These are phyloP conservation scores for Tolypocladium pustulatum DNA, from an alignment of 2,329 filamentous ascomycete species.

Conservation along the genomic window DNA sequence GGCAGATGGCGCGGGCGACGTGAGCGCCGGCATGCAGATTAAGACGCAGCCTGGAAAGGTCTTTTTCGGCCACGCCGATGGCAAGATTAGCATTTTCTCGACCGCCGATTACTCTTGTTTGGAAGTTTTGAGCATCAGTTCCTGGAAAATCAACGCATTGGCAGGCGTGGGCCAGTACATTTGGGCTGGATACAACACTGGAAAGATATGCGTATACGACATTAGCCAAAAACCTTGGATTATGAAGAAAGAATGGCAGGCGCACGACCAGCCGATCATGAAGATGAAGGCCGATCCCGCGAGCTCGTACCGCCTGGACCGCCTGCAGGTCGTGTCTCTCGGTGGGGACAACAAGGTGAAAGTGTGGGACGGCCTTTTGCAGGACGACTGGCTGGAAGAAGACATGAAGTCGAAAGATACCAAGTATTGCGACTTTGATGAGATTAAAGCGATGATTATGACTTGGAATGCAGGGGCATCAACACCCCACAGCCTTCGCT, in stretches of 20 bases:
- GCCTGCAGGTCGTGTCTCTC: slow-evolving; percentile 74
- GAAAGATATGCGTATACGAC: slow-evolving; percentile 90
- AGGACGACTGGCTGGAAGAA: slow-evolving; percentile 88
- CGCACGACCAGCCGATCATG: slow-evolving; percentile 73
- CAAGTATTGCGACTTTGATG: slow-evolving; percentile 77
- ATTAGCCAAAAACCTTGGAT: slow-evolving; percentile 73
- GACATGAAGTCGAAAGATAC: slow-evolving; percentile 78
- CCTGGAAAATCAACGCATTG: slow-evolving; percentile 90
- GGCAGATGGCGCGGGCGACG: slow-evolving; percentile 67
- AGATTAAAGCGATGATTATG: slow-evolving; percentile 69
- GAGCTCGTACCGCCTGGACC: slow-evolving; percentile 75
- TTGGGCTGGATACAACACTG: slow-evolving; percentile 92
- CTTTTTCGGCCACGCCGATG: slow-evolving; percentile 86
- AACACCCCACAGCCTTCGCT: slow-evolving; percentile 72
- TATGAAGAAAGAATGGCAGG: slow-evolving; percentile 89
- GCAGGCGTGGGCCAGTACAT: slow-evolving; percentile 70
- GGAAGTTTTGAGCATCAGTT: slow-evolving; percentile 73
- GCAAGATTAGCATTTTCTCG: slow-evolving; percentile 91
- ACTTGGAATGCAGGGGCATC: slow-evolving; percentile 98
- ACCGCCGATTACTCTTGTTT: slow-evolving; percentile 65
- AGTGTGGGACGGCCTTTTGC: slow-evolving; percentile 84
- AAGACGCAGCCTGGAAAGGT: slow-evolving; percentile 67
- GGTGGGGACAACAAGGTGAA: slow-evolving; percentile 79
- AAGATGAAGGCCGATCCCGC: slow-evolving; percentile 69
- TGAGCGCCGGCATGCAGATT: slow-evolving; percentile 73